These are phyloP conservation scores for Parafenestella ontariensis DNA, from an alignment of 2,329 filamentous ascomycete species.

Conservation along the genomic window DNA sequence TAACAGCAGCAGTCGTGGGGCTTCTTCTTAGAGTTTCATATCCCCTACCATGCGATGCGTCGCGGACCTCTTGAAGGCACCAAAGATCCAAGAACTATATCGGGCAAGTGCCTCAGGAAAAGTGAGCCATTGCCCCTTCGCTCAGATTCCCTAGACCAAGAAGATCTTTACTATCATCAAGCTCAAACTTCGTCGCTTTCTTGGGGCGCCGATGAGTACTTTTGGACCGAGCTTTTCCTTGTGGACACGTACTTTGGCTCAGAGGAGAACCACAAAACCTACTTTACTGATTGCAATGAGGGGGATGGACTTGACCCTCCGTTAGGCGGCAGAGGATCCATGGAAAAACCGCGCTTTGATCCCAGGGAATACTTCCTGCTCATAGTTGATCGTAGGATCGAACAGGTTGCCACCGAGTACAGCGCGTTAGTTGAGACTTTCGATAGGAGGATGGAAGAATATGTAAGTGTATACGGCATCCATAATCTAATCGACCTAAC, in stretches of 20 bases:
- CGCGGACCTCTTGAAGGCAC: background rate
- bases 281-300: background rate
- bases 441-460: conserved; percentile 23
- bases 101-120: conserved; percentile 11
- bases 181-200: conserved; percentile 25
- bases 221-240: conserved; percentile 25
- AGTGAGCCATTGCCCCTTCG: conserved; percentile 17
- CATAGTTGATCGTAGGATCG: conserved; percentile 11
- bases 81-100: conserved; percentile 10
- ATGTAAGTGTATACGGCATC: conserved; percentile 13
- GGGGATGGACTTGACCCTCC: conserved; percentile 20
- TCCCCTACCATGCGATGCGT: conserved; percentile 25
- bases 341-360: conserved; percentile 15
- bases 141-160: conserved; percentile 1
- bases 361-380: conserved; percentile 21
- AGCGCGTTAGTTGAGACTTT: conserved; percentile 22
- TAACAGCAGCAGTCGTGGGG: conserved; percentile 15
- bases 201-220: conserved; percentile 21
- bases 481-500: background rate
- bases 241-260: conserved; percentile 29
- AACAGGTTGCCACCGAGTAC: conserved; percentile 19
- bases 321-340: conserved; percentile 6
- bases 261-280: conserved; percentile 8
- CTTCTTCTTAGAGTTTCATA: conserved; percentile 25
- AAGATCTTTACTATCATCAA: conserved; percentile 22